Evolutionary conservation across 805 yeast species (phyloP).

Genomic region (Myxozyma neglecta): DNA sequence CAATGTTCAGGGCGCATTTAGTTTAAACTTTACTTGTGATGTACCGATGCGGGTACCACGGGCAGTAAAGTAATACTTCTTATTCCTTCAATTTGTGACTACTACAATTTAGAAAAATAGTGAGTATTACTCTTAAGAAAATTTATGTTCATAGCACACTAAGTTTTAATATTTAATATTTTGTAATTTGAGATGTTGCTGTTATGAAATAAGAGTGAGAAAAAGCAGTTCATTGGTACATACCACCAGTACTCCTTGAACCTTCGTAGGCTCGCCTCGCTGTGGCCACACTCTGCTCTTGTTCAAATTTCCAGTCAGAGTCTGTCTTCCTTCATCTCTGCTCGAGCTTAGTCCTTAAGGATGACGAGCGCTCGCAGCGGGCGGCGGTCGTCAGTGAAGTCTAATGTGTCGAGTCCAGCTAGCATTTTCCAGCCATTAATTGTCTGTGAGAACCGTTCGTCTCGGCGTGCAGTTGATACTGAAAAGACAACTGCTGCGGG

Average conservation of each 20-base stretch:
- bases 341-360: background rate
- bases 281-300: background rate
- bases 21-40: background rate
- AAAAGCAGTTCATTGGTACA: slow-evolving; percentile 1
- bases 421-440: background rate
- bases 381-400: background rate
- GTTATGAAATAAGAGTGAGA: background rate
- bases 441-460: background rate
- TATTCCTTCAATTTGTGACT: too few relatives aligned
- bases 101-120: too few relatives aligned
- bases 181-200: background rate
- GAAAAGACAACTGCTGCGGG: too few relatives aligned
- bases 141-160: too few relatives aligned
- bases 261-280: slow-evolving; percentile 7
- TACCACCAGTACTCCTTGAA: slow-evolving; percentile 2
- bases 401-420: background rate
- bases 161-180: too few relatives aligned
- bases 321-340: background rate
- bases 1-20: slow-evolving; percentile 2
- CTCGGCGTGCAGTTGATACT: background rate
- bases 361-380: slow-evolving; percentile 1
- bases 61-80: background rate
- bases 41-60: background rate
- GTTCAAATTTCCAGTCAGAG: background rate
- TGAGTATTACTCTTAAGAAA: too few relatives aligned